A percentile compares a stretch with the other conserved stretches of the same genome.
Conservation (phyloP, 805 yeast genomes). For the Kurtzmaniella fragi region DNA sequence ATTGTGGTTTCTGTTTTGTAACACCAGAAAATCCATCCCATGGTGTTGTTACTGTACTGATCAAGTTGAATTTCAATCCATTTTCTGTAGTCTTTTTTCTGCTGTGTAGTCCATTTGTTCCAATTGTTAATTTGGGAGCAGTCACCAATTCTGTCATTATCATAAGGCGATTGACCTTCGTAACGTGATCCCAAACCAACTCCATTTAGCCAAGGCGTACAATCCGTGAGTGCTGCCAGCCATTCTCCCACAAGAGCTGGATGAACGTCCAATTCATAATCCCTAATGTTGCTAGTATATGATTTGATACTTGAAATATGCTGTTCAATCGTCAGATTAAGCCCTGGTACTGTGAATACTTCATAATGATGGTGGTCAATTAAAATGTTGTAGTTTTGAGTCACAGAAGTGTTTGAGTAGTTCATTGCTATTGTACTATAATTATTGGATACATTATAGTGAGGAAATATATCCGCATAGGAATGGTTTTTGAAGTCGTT, state of each 20-base stretch:
- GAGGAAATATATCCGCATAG: constrained; percentile 2
- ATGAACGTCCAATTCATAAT: constrained; percentile 29
- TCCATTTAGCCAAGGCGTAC: constrained; percentile 67
- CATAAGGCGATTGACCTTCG: constrained; percentile 40
- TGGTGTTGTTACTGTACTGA: constrained; percentile 37
- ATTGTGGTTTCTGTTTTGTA: constrained; percentile 61
- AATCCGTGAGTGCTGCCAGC: constrained; percentile 68
- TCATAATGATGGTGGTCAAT: constrained; percentile 40
- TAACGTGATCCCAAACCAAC: constrained; percentile 63
- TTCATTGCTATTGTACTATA: constrained; percentile 1
- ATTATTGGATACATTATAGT: constrained; percentile 5
- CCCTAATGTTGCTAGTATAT: constrained; percentile 25
- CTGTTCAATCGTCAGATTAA: constrained; percentile 23
- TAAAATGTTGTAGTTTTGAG: constrained; percentile 28
- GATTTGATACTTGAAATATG: constrained; percentile 26
- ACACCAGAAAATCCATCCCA: constrained; percentile 71
- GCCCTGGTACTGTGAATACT: constrained; percentile 23
- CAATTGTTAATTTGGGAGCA: constrained; percentile 39
- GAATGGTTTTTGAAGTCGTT: constrained; percentile 23
- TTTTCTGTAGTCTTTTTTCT: constrained; percentile 43
- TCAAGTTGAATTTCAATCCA: constrained; percentile 60
- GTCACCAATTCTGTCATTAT: constrained; percentile 26
- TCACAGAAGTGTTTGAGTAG: constrained; percentile 8
- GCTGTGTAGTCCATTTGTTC: constrained; percentile 37
- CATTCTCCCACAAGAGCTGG: constrained; percentile 65